Base-by-base conservation (phyloP, 2,329 filamentous ascomycete genomes). In the Phaeosphaeria sp. region DNA sequence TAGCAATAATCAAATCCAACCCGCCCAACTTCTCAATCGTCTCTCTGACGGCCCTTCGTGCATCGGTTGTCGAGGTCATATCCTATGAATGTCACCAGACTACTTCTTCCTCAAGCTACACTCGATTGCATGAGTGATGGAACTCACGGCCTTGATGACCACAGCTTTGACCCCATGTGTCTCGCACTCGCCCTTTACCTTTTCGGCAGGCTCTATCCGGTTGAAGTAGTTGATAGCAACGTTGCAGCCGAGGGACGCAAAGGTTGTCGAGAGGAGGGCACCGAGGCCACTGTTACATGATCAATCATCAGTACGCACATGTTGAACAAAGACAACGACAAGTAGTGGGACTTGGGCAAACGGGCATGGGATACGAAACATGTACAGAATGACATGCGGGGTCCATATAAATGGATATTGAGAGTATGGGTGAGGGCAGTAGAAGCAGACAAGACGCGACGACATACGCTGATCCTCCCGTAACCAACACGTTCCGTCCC, bases 1-100 rank as follows among this genome's bases (percentile, higher is more conserved):
- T 95, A 2, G 89, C 90, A 67, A 94, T 86, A 46, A 95, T 81
- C 42, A 92, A 83, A 77, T 95, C 91, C n/a, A 95, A 75, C 1
- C 88, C 86, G 4, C 89, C 90, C 62, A 92, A 81, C n/a, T 76
- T 77, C 23, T 82, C 77, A 48, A 88, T 81, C 1, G 86, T 84
- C 46, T 88, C 82, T 18, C 83, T 76, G 0, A 93, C 85, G 0
- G 89, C 81, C 0, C 80, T 79, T 49, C 80, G 75, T 60, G 90
- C 86, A 23, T 90, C 89, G 1, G 78, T 74, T 33, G 85, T 82
- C 6, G 81, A 79, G 17, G 85, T 86, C 46, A 90, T 82, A 73
- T 94, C 90, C 68, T 87, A 15, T 9, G 25, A 4, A 27, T 27
- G 25, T 27, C 25, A 27, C 25, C 9, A 27, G 25, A 27, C 9